Conservation (phyloP, 306 rosid genomes). For the Oemleria cerasiformis region DNA sequence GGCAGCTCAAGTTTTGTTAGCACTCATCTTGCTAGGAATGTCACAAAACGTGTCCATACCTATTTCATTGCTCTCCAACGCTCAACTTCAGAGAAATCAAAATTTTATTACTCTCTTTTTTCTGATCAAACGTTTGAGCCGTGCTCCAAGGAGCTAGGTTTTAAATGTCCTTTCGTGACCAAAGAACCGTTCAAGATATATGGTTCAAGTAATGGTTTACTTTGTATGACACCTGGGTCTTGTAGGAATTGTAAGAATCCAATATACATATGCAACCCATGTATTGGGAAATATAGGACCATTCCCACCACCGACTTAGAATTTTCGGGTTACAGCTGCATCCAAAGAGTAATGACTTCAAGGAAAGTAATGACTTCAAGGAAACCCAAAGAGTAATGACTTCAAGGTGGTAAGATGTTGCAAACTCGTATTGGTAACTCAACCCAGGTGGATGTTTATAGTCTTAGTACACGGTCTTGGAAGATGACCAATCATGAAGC, state of each 20-base stretch:
- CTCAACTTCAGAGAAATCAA: background rate
- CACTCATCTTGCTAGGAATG: background rate
- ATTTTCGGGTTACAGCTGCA: too few species aligned
- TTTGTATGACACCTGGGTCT: background rate
- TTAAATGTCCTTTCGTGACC: background rate
- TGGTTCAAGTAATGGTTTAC: conserved; percentile 1
- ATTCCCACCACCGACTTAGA: background rate
- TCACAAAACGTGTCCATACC: background rate
- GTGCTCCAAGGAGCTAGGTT: background rate
- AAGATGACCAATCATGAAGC: background rate
- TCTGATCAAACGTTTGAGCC: background rate
- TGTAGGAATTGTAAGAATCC: background rate
- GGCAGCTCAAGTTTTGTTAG: background rate
- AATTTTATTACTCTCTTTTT: background rate
- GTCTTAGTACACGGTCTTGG: background rate
- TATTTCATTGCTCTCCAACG: background rate
- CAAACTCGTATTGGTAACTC: background rate
- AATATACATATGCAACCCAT: conserved; percentile 5
- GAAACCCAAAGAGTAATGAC: background rate
- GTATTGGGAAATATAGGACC: background rate
- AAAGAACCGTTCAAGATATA: background rate
- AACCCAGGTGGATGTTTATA: background rate
- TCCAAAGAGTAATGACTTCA: too few species aligned
- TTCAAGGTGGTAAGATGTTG: background rate
- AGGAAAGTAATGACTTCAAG: too few species aligned